phyloP scores from a whole-genome alignment of 1,139 yeast species.

The Hansenula lynferdii region DNA sequence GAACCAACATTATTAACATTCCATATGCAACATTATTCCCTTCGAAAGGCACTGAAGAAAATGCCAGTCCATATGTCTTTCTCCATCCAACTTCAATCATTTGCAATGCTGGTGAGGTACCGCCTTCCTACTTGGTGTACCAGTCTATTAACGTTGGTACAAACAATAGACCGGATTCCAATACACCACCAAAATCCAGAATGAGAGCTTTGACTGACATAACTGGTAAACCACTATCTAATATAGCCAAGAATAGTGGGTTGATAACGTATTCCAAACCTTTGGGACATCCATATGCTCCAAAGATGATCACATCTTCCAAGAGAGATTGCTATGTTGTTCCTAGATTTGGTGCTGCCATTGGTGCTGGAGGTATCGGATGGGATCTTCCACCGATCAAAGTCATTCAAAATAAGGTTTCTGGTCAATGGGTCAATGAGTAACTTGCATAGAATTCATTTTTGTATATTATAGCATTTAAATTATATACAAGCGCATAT shows the following conservation, averaged over 20 bases:
- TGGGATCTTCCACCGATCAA: slow-evolving; percentile 90
- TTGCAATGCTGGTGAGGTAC: slow-evolving; percentile 51
- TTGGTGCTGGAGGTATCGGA: slow-evolving; percentile 82
- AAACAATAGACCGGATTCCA: slow-evolving; percentile 33
- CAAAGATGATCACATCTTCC: slow-evolving; percentile 56
- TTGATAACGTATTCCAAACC: slow-evolving; percentile 86
- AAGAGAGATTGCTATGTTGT: slow-evolving; percentile 86
- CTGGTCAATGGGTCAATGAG: slow-evolving; percentile 56
- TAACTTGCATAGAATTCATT: slow-evolving; percentile 6
- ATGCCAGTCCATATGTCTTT: slow-evolving; percentile 53
- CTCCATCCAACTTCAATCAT: slow-evolving; percentile 76
- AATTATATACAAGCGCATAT: background rate
- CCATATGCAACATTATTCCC: slow-evolving; percentile 77
- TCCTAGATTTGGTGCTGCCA: slow-evolving; percentile 83
- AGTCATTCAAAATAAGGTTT: slow-evolving; percentile 58
- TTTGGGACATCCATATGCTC: slow-evolving; percentile 85
- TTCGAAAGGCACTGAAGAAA: slow-evolving; percentile 30
- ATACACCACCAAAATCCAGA: slow-evolving; percentile 44
- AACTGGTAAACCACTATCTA: slow-evolving; percentile 68
- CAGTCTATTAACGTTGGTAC: slow-evolving; percentile 51
- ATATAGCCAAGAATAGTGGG: slow-evolving; percentile 69
- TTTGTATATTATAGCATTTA: background rate
- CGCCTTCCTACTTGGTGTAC: slow-evolving; percentile 75
- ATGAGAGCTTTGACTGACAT: slow-evolving; percentile 77
- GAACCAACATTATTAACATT: slow-evolving; percentile 52